A percentile compares a stretch with the other conserved stretches of the same genome.
Evolutionary conservation across 1,284 basidiomycete species (phyloP).

Genomic region (Heterobasidion irregulare): DNA sequence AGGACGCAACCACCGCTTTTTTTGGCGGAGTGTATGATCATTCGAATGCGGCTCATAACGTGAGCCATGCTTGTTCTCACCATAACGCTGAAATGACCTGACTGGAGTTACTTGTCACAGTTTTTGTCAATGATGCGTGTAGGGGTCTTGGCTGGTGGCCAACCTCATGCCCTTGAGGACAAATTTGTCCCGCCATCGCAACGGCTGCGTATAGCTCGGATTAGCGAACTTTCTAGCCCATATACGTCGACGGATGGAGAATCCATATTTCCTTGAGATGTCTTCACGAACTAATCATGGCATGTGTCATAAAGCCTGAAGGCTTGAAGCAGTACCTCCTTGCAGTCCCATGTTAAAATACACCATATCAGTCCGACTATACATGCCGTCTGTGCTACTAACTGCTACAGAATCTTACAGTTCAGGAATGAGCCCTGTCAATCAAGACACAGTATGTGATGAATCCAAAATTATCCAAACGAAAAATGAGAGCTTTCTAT

Average conservation of each 20-base stretch:
- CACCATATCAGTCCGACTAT: too few species aligned
- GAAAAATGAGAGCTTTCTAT: too few species aligned
- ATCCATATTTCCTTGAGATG: background rate
- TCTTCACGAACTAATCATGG: too few species aligned
- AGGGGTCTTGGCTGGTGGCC: slow-evolving; percentile 74
- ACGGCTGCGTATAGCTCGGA: slow-evolving; percentile 56
- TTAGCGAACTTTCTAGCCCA: slow-evolving; percentile 47
- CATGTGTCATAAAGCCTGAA: too few species aligned
- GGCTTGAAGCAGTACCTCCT: too few species aligned
- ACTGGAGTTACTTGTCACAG: slow-evolving; percentile 18
- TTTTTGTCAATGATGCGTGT: slow-evolving; percentile 85
- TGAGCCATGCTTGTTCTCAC: slow-evolving; percentile 22
- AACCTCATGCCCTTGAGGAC: slow-evolving; percentile 54
- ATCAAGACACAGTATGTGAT: too few species aligned
- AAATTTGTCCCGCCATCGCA: slow-evolving; percentile 60
- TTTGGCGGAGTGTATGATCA: slow-evolving; percentile 92
- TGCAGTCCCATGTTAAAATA: too few species aligned
- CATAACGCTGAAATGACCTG: background rate
- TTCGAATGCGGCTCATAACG: slow-evolving; percentile 84
- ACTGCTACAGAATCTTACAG: too few species aligned
- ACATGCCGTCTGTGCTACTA: too few species aligned
- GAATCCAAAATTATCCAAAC: too few species aligned
- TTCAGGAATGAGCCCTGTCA: too few species aligned
- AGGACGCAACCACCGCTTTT: slow-evolving; percentile 85
- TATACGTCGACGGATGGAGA: slow-evolving; percentile 20